Evolutionary conservation across 768 basidiomycete genomes (phyloP).

Genomic region (Cyathus striatus): DNA sequence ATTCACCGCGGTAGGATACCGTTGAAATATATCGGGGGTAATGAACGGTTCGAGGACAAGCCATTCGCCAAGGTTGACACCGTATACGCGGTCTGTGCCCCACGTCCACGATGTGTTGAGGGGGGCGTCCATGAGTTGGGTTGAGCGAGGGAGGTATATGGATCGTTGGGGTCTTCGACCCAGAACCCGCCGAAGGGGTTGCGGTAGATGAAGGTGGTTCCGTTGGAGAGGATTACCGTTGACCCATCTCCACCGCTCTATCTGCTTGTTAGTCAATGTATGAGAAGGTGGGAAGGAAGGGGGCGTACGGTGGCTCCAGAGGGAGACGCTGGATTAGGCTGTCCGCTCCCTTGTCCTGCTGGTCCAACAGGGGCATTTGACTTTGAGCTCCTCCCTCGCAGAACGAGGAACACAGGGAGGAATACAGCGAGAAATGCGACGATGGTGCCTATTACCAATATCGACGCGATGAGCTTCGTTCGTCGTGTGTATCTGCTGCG

Average conservation of each 20-base stretch:
- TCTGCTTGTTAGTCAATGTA: not conserved
- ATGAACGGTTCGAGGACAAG: slow-evolving; percentile 80
- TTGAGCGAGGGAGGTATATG: slow-evolving; percentile 63
- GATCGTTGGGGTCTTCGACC: slow-evolving; percentile 56
- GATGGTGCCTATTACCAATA: no score
- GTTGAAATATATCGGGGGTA: slow-evolving; percentile 55
- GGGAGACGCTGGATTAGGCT: not conserved
- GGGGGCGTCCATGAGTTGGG: slow-evolving; percentile 69
- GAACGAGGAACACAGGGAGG: not conserved
- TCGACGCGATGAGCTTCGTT: not conserved
- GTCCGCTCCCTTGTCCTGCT: not conserved
- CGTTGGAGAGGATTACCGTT: slow-evolving; percentile 52
- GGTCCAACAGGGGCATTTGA: not conserved
- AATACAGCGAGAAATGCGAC: not conserved
- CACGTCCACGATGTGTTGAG: slow-evolving; percentile 67
- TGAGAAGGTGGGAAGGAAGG: slow-evolving; percentile 1
- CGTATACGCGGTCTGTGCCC: slow-evolving; percentile 51
- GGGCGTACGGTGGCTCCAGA: slow-evolving; percentile 1
- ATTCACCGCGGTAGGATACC: slow-evolving; percentile 51
- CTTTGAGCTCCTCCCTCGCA: not conserved
- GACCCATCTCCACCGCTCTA: slow-evolving; percentile 61
- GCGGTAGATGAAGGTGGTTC: slow-evolving; percentile 61
- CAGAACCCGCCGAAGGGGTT: slow-evolving; percentile 70
- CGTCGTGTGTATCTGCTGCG: no score
- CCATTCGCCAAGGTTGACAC: slow-evolving; percentile 71